phyloP scores from a whole-genome alignment of 192 early-diverging fungal species.

The Gaertneriomyces semiglobifer region DNA sequence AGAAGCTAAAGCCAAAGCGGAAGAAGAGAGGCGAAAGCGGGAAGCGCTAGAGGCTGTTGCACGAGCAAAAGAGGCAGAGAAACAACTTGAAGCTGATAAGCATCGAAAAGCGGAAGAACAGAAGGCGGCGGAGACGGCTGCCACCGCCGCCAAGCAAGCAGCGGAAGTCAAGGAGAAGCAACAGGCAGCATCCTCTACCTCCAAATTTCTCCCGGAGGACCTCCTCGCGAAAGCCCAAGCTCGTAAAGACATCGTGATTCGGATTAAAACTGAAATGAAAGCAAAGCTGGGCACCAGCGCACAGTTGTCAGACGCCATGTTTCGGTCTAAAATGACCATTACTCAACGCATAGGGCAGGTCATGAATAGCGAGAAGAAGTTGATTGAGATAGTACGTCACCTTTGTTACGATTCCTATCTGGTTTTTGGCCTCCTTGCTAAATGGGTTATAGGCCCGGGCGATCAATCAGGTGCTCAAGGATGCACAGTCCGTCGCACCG shows the following conservation, averaged over 20 bases:
- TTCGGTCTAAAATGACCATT: conserved; percentile 28
- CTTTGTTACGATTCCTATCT: background rate
- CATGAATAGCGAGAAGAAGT: conserved; percentile 25
- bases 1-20: conserved; percentile 21
- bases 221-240: background rate
- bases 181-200: background rate
- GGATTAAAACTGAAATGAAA: conserved; percentile 30
- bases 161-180: background rate
- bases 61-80: conserved; percentile 15
- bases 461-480: conserved; percentile 18
- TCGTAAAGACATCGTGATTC: conserved; percentile 7
- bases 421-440: background rate
- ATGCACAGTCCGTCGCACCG: conserved; percentile 5
- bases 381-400: conserved; percentile 30
- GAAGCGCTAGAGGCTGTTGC: background rate
- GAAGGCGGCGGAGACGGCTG: conserved; percentile 4
- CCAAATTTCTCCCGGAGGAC: background rate
- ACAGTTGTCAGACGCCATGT: conserved; percentile 4
- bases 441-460: conserved; percentile 4
- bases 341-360: conserved; percentile 32
- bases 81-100: conserved; percentile 7
- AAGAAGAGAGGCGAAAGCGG: conserved; percentile 4
- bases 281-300: conserved; percentile 12
- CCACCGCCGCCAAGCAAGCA: background rate
- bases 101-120: background rate